Conservation (phyloP, 1,284 basidiomycete species). For the Fistulina hepatica region DNA sequence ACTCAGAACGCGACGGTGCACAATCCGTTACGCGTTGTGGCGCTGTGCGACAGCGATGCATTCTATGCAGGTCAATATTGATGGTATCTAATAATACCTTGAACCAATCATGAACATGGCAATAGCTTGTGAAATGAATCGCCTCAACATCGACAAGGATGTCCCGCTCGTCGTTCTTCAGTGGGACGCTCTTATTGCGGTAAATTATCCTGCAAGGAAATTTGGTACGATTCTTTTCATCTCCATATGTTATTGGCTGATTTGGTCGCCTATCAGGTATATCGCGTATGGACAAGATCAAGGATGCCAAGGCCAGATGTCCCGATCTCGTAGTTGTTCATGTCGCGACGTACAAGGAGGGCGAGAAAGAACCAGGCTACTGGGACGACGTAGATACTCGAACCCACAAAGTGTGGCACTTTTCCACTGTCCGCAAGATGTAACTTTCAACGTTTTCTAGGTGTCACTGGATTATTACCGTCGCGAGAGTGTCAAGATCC, state of each 20-base stretch:
- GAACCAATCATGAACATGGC: background rate
- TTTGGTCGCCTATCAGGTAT: slow-evolving; percentile 35
- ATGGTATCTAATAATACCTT: background rate
- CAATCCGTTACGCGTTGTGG: slow-evolving; percentile 69
- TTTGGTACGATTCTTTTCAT: slow-evolving; percentile 35
- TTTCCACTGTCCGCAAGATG: background rate
- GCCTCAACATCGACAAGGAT: slow-evolving; percentile 63
- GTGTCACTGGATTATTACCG: slow-evolving; percentile 94
- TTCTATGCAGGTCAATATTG: slow-evolving; percentile 54
- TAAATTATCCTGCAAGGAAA: slow-evolving; percentile 90
- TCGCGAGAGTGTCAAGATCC: slow-evolving; percentile 82
- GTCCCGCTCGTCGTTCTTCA: slow-evolving; percentile 86
- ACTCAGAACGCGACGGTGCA: slow-evolving; percentile 52
- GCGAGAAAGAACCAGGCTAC: slow-evolving; percentile 81
- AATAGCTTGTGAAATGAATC: slow-evolving; percentile 72
- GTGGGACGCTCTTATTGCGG: slow-evolving; percentile 86
- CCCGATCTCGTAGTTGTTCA: slow-evolving; percentile 81
- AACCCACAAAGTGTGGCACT: slow-evolving; percentile 78
- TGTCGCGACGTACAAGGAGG: slow-evolving; percentile 90
- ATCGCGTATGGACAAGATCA: slow-evolving; percentile 69
- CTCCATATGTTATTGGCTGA: background rate
- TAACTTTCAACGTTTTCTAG: slow-evolving; percentile 28
- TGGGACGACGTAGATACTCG: slow-evolving; percentile 77
- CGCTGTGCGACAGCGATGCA: slow-evolving; percentile 90
- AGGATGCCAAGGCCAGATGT: slow-evolving; percentile 78